These are phyloP conservation scores for Arthrocladium fulminans DNA, from an alignment of 2,329 filamentous ascomycete species.

Conservation along the genomic window DNA sequence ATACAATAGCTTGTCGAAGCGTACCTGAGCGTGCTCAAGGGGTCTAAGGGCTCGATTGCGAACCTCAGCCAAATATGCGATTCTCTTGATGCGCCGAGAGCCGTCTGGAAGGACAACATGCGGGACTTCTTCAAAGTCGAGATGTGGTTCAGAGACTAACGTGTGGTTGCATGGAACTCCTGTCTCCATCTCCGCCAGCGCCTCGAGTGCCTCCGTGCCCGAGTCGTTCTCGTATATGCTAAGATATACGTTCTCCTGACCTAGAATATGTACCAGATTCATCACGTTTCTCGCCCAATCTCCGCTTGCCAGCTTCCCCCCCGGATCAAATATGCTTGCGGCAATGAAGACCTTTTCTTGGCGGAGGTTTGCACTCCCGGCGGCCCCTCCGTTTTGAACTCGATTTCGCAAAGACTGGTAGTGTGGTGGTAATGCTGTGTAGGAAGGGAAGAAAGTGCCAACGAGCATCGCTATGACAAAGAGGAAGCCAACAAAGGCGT, in stretches of 20 bases:
- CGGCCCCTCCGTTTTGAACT: conserved; percentile 25
- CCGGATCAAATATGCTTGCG: conserved; percentile 58
- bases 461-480: conserved; percentile 34
- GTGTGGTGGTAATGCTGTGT: conserved; percentile 46
- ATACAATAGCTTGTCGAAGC: conserved; percentile 50
- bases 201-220: conserved; percentile 46
- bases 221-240: conserved; percentile 68
- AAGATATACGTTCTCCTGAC: conserved; percentile 58
- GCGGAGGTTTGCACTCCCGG: conserved; percentile 42
- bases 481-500: conserved; percentile 18
- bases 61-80: conserved; percentile 63
- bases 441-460: conserved; percentile 47
- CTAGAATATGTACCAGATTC: conserved; percentile 56
- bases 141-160: conserved; percentile 52
- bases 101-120: conserved; percentile 56
- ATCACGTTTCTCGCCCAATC: conserved; percentile 55
- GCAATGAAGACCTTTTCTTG: conserved; percentile 66
- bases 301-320: conserved; percentile 52
- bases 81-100: conserved; percentile 57
- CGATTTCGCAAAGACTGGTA: conserved; percentile 35
- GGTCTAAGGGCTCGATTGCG: conserved; percentile 61
- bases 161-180: conserved; percentile 41
- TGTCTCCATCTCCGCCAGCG: conserved; percentile 47
- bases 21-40: conserved; percentile 40
- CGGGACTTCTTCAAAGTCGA: conserved; percentile 49